phyloP scores from a whole-genome alignment of 805 yeast genomes.

The Geotrichum ghanense region DNA sequence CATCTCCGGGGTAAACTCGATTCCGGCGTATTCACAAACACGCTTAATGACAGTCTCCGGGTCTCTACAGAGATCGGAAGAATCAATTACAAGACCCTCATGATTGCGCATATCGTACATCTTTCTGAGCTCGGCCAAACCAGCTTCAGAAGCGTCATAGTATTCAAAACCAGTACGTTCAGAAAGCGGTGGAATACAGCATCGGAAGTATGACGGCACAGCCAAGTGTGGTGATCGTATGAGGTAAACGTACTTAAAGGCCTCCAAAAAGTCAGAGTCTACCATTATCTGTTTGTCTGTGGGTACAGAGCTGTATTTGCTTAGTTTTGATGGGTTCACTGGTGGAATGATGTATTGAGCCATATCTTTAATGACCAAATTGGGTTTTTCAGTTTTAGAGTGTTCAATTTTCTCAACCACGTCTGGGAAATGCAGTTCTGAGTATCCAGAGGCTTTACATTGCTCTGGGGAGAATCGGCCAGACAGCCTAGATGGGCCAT shows the following conservation, averaged over 20 bases:
- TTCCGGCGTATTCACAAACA: conserved; percentile 12
- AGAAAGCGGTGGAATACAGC: conserved; percentile 17
- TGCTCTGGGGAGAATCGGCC: conserved; percentile 13
- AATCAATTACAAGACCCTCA: conserved; percentile 14
- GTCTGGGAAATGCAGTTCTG: conserved; percentile 12
- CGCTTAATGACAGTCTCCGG: conserved; percentile 13
- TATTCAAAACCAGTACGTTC: conserved; percentile 18
- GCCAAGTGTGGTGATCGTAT: conserved; percentile 19
- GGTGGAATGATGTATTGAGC: conserved; percentile 20
- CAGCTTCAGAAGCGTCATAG: conserved; percentile 15
- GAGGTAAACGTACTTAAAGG: conserved; percentile 14
- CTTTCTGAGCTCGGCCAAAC: conserved; percentile 15
- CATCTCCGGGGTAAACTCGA: conserved; percentile 14
- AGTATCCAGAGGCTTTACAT: conserved; percentile 6
- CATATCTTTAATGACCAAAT: conserved; percentile 16
- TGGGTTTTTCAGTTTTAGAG: conserved; percentile 3
- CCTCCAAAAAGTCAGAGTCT: conserved; percentile 5
- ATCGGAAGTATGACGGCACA: conserved; percentile 17
- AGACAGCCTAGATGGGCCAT: conserved; percentile 17
- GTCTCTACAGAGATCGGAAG: conserved; percentile 11
- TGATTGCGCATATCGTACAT: conserved; percentile 13
- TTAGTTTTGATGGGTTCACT: conserved; percentile 8
- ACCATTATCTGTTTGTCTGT: conserved; percentile 2
- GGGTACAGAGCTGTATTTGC: background rate
- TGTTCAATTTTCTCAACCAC: conserved; percentile 9